Conservation (phyloP, 176 grass and related monocot species). For the Musa troglodytarum region DNA sequence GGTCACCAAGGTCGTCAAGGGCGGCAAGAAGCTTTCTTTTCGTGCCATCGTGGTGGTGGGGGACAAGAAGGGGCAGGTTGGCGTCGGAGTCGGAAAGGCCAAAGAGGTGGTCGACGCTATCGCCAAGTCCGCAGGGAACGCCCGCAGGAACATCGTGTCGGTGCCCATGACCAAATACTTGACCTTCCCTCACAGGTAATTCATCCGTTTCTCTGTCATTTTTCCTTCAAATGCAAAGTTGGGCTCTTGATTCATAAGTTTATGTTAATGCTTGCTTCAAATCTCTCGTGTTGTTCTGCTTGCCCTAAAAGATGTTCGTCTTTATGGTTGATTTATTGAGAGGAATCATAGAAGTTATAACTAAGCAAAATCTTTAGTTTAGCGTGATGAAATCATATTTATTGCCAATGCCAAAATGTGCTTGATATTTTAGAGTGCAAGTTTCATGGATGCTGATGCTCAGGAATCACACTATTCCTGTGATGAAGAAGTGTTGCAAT, state of each 20-base stretch:
- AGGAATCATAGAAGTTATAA: not conserved
- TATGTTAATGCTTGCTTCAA: not conserved
- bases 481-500: too few relatives aligned
- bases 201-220: not conserved
- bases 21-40: slow-evolving; percentile 73
- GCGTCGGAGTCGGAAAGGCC: slow-evolving; percentile 80
- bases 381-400: not conserved
- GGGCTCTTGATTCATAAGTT: not conserved
- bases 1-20: slow-evolving; percentile 95
- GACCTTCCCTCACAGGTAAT: slow-evolving; percentile 87
- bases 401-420: not conserved
- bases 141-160: slow-evolving; percentile 65
- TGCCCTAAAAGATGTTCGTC: not conserved
- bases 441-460: not conserved
- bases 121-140: slow-evolving; percentile 64
- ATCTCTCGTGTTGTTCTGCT: not conserved
- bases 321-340: not conserved
- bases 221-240: not conserved
- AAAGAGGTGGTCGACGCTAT: slow-evolving; percentile 75
- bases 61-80: slow-evolving; percentile 79
- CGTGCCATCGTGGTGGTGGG: slow-evolving; percentile 71
- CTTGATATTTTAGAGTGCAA: not conserved
- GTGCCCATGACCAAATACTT: slow-evolving; percentile 83
- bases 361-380: not conserved
- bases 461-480: too few relatives aligned